phyloP scores from a whole-genome alignment of 176 grass and related monocot species.

The Aechmea fasciata region DNA sequence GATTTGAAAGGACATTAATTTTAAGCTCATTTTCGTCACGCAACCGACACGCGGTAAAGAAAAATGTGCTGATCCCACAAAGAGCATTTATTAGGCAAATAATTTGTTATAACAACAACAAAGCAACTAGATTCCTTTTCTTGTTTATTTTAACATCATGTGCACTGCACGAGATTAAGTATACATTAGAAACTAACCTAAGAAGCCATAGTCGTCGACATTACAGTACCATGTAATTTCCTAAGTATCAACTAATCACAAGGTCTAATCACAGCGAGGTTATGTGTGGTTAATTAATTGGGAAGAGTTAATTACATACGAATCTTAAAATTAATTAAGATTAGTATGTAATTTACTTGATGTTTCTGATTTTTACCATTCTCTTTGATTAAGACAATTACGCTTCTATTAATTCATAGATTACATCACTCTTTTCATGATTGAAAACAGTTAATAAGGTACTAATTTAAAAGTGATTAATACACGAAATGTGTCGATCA shows the following conservation, averaged over 20 bases:
- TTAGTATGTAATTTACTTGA: too few species aligned
- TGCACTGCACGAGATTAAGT: conserved; percentile 56
- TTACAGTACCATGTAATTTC: not conserved
- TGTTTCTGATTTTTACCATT: too few species aligned
- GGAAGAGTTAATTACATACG: not conserved
- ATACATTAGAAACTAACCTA: conserved; percentile 29
- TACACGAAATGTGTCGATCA: too few species aligned
- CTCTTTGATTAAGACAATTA: too few species aligned
- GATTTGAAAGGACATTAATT: not conserved
- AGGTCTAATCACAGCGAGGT: conserved; percentile 31
- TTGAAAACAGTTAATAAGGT: not conserved
- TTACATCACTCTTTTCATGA: too few species aligned
- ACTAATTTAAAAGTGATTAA: conserved; percentile 21
- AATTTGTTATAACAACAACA: conserved; percentile 26
- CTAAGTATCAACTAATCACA: conserved; percentile 3
- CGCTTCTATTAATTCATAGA: too few species aligned
- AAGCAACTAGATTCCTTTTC: conserved; percentile 29
- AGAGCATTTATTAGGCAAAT: conserved; percentile 35
- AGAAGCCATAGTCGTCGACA: conserved; percentile 11
- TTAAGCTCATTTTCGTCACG: conserved; percentile 2
- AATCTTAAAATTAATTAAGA: too few species aligned
- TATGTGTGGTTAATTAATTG: not conserved
- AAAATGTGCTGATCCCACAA: conserved; percentile 21
- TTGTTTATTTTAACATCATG: conserved; percentile 44
- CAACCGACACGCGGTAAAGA: conserved; percentile 26